phyloP scores from a whole-genome alignment of 176 grass and related monocot species.

The bread wheat (Triticum aestivum) region DNA sequence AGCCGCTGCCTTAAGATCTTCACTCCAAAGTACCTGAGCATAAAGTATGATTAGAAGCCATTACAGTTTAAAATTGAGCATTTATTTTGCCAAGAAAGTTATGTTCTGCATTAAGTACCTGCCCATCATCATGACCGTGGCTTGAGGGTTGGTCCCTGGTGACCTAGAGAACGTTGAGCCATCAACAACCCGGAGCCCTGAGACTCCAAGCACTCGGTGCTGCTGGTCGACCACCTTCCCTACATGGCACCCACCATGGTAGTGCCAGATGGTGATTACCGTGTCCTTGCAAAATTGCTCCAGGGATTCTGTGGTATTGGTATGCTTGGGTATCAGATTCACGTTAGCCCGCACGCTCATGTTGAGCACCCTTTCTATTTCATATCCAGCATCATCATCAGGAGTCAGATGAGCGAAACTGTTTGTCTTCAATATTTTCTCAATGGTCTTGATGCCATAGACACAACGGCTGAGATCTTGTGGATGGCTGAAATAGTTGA shows the following conservation, averaged over 20 bases:
- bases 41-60: conserved; percentile 10
- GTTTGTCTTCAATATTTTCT: conserved; percentile 68
- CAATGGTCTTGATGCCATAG: conserved; percentile 58
- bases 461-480: conserved; percentile 64
- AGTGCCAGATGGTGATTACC: conserved; percentile 90
- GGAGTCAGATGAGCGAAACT: conserved; percentile 54
- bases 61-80: conserved; percentile 18
- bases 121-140: conserved; percentile 92
- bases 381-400: conserved; percentile 28
- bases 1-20: conserved; percentile 73
- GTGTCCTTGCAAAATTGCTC: conserved; percentile 93
- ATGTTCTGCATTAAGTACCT: conserved; percentile 43
- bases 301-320: conserved; percentile 68
- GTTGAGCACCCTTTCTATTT: conserved; percentile 75
- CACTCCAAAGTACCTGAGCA: conserved; percentile 78
- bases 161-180: conserved; percentile 66
- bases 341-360: conserved; percentile 76
- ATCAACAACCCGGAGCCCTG: conserved; percentile 61
- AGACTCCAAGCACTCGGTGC: conserved; percentile 53
- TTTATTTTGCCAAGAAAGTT: conserved; percentile 7
- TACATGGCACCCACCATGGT: conserved; percentile 82
- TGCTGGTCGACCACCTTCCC: conserved; percentile 75
- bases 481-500: conserved; percentile 85
- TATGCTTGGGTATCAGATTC: conserved; percentile 85
- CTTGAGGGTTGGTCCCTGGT: conserved; percentile 88